Evolutionary conservation across 2,329 filamentous ascomycete species (phyloP), one percentile per base, ranked within the genome.

Genomic region (Hypoxylon rubiginosum): DNA sequence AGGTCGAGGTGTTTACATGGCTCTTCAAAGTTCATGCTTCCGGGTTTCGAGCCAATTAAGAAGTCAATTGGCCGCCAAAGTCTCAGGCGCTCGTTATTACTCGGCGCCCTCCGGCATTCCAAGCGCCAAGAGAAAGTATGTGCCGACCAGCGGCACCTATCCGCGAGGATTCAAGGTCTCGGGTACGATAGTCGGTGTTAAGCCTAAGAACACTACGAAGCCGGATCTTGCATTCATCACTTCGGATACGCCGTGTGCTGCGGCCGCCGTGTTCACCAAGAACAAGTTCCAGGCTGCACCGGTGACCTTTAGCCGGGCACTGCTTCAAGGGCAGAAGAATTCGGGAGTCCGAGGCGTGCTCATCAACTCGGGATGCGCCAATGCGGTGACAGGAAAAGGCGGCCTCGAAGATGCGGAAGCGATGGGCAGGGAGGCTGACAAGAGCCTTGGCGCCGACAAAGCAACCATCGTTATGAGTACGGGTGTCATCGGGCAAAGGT

Each of bases 271-370:
- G 49, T 97, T 98, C 82, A 99, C 96, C 58, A 97, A 94, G 80
- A 99, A 99, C 83, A 94, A 95, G 80, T 99, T 99, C 82, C 94
- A 97, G 81, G 96, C 96, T 17, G 96, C 96, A 10, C 96, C 96
- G 4, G 95, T 99, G 48, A 93, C 92, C 30, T 92, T 97, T 66
- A 95, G 92, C 79, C 86, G 90, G 69, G 85, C 91, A 62, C 88
- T 94, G 65, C 82, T 97, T 36, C 84, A 89, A 77, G 84, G 84
- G 70, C 88, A 88, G 71, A 82, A 85, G 51, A 92, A 93, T 63
- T 79, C 86, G 11, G 92, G 91, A 1, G 86, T 98, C 60, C 87
- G 91, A 66, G 92, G 92, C 57, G 90, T 99, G 26, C 87, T 99
- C 58, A 90, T 97, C 80, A 99, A 99, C 81, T 97, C 94, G 11